Percentiles rank a stretch among this genome's conserved stretches.
Conservation (phyloP, 208 protist species). For the Leishmania martiniquensis region DNA sequence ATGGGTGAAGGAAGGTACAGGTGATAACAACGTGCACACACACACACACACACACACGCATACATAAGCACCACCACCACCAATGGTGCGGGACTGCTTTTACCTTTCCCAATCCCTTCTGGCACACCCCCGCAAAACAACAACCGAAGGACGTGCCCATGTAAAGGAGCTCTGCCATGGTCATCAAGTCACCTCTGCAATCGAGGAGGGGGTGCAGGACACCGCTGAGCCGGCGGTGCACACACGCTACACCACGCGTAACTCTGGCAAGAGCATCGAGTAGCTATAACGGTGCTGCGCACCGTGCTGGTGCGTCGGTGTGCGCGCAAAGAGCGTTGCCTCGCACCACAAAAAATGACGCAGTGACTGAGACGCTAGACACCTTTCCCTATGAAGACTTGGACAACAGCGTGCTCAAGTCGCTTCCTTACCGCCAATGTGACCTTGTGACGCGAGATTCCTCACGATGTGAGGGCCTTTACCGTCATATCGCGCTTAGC, state of each 20-base stretch:
- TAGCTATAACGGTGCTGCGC: background rate
- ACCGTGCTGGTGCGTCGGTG: background rate
- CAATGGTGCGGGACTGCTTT: background rate
- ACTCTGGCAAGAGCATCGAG: background rate
- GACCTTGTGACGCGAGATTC: background rate
- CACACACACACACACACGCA: background rate
- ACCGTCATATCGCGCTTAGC: background rate
- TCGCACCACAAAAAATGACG: background rate
- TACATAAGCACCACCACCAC: background rate
- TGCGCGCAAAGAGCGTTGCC: background rate
- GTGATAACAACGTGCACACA: background rate
- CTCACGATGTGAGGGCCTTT: conserved; percentile 11
- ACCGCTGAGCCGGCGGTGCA: background rate
- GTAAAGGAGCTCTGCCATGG: background rate
- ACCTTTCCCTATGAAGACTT: background rate
- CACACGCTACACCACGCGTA: background rate
- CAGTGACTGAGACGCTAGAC: background rate
- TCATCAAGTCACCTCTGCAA: conserved; percentile 8
- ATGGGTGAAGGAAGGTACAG: background rate
- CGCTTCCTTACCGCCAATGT: background rate
- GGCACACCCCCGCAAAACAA: background rate
- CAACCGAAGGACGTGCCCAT: background rate
- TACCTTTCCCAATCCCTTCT: background rate
- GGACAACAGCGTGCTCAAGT: background rate
- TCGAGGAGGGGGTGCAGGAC: background rate